A percentile compares a stretch with the other conserved stretches of the same genome.
Evolutionary conservation across 1,139 yeast genomes (phyloP).

Genomic region (Kluyveromyces sp.): DNA sequence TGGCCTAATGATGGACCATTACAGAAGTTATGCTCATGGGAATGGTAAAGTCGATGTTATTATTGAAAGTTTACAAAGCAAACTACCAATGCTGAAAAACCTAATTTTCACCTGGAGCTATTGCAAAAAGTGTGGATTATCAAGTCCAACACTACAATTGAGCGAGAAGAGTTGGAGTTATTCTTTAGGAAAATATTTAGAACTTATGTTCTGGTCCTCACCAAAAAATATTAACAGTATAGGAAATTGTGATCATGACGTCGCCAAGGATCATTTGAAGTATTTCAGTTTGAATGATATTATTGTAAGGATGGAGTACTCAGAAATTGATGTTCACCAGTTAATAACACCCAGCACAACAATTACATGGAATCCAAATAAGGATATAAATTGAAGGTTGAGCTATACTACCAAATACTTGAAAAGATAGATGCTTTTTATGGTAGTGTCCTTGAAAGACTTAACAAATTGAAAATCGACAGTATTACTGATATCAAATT

Average conservation of each 20-base stretch:
- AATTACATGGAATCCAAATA: constrained; percentile 65
- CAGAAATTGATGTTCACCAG: constrained; percentile 66
- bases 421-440: constrained; percentile 56
- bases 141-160: constrained; percentile 79
- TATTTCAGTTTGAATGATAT: constrained; percentile 78
- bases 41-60: constrained; percentile 72
- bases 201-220: constrained; percentile 73
- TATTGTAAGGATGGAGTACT: constrained; percentile 73
- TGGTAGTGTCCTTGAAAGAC: constrained; percentile 61
- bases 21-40: constrained; percentile 84
- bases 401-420: constrained; percentile 48
- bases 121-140: constrained; percentile 69
- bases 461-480: constrained; percentile 76
- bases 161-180: constrained; percentile 83
- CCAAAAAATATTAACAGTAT: constrained; percentile 36
- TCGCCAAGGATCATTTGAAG: constrained; percentile 70
- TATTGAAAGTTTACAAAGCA: constrained; percentile 52
- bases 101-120: constrained; percentile 88
- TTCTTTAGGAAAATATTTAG: constrained; percentile 89
- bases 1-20: constrained; percentile 62
- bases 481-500: constrained; percentile 60
- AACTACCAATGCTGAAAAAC: constrained; percentile 53
- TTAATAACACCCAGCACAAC: constrained; percentile 70
- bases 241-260: constrained; percentile 69
- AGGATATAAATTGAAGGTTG: constrained; percentile 63